phyloP scores from a whole-genome alignment of 139 green algal species.

The Volvox reticuliferus region DNA sequence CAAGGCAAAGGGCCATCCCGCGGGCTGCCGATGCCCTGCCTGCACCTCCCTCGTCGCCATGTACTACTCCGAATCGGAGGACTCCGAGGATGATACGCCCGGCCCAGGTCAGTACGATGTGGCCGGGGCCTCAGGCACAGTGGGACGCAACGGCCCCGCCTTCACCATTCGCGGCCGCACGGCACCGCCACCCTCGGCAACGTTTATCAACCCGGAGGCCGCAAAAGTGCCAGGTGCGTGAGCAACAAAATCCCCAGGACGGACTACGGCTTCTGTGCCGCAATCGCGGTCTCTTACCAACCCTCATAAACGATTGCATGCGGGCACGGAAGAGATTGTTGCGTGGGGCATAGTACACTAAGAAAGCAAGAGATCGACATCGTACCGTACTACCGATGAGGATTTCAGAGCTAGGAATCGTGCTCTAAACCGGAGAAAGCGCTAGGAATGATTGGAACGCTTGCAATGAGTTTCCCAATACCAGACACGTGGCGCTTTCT shows the following conservation, averaged over 20 bases:
- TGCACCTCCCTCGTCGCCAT: neutral
- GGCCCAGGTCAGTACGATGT: constrained; percentile 43
- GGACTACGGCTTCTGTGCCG: no score
- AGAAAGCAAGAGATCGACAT: no score
- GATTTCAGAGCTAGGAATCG: neutral
- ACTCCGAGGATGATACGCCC: constrained; percentile 1
- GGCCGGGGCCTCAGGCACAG: neutral
- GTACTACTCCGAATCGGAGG: neutral
- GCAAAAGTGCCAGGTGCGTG: constrained; percentile 30
- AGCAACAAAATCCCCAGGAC: no score
- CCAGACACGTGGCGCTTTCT: no score
- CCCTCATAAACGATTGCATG: no score
- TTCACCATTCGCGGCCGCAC: constrained; percentile 55
- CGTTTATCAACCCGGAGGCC: constrained; percentile 11
- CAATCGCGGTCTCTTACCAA: no score
- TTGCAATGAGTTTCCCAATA: no score
- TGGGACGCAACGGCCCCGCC: constrained; percentile 35
- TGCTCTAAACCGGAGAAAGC: neutral
- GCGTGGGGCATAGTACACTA: no score
- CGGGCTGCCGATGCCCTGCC: constrained; percentile 11
- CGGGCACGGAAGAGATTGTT: no score
- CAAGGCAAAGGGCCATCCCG: neutral
- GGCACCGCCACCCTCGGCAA: neutral
- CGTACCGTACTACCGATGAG: neutral
- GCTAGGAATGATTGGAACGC: no score